phyloP scores from a whole-genome alignment of 2,329 filamentous ascomycete genomes.

The Helicocarpus griseus region DNA sequence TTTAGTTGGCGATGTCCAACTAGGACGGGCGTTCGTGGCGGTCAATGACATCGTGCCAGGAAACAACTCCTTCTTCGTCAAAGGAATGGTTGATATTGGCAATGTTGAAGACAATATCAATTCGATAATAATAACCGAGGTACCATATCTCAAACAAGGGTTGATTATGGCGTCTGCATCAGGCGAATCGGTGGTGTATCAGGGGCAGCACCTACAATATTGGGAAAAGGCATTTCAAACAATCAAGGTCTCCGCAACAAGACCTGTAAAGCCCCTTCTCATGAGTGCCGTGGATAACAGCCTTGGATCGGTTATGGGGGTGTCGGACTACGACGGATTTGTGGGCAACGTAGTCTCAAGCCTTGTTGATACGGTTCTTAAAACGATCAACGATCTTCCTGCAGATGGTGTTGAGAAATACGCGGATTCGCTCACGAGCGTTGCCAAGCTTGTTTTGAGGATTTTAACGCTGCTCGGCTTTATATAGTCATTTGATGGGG shows the following conservation, averaged over 20 bases:
- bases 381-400: background rate
- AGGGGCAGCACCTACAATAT: background rate
- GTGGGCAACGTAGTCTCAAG: background rate
- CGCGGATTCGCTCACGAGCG: background rate
- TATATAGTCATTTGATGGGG: background rate
- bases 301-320: background rate
- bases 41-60: slow-evolving; percentile 5
- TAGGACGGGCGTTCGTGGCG: background rate
- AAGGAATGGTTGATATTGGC: slow-evolving; percentile 2
- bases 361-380: background rate
- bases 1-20: background rate
- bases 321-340: background rate
- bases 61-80: slow-evolving; percentile 6
- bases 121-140: background rate
- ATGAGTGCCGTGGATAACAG: background rate
- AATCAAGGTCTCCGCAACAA: slow-evolving; percentile 1
- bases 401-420: background rate
- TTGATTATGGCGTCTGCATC: slow-evolving; percentile 2
- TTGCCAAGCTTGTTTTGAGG: background rate
- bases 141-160: background rate
- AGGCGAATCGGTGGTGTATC: background rate
- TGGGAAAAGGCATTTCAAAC: slow-evolving; percentile 1
- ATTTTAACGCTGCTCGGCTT: background rate
- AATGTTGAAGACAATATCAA: slow-evolving; percentile 1
- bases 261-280: slow-evolving; percentile 1